Evolutionary conservation across 2,329 filamentous ascomycete genomes (phyloP), one percentile per base, ranked within the genome.

Genomic region (Arthrobotrys megalospora): DNA sequence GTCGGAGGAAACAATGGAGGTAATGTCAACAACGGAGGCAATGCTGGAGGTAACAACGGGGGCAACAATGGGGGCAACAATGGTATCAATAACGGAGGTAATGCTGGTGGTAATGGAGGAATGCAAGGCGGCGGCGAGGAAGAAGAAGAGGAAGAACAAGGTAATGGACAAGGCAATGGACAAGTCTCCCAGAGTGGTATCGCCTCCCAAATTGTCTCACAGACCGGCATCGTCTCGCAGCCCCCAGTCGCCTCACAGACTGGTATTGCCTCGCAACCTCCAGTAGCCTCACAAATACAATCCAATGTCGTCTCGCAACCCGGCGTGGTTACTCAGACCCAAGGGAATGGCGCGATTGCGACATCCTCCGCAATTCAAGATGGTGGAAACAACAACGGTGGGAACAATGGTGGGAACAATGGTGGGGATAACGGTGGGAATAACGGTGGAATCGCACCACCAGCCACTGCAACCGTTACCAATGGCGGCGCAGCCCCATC

Each of bases 371-470:
- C 41, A 6, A 45, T 16, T 6, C 41, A 14, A 45, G n/a, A 45
- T 12, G n/a, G 11, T 16, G 52, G 52, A 16, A 55, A 55, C 52
- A 55, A 55, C 52, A 55, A 55, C n/a, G 32, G 32, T 19, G 32
- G n/a, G 6, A 45, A 45, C n/a, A 62, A 43, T n/a, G 19, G 19
- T 6, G 50, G 32, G 10, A 19, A n/a, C 8, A 36, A 55, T n/a
- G 12, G 12, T 5, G 58, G 48, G 1, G 34, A 38, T 19, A 72
- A 65, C 16, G 36, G 48, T 1, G 48, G 24, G 12, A 63, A 52
- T 62, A 60, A 60, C 12, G 14, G 14, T 10, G 48, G 48, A 28
- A 12, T 14, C 34, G 38, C 38, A 7, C n/a, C 34, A 6, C 19
- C 38, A 36, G 58, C n/a, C 41, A 45, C 41, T 12, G 41, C n/a